Evolutionary conservation across 2,329 filamentous ascomycete genomes (phyloP).

Genomic region (Coniochaeta sp.): DNA sequence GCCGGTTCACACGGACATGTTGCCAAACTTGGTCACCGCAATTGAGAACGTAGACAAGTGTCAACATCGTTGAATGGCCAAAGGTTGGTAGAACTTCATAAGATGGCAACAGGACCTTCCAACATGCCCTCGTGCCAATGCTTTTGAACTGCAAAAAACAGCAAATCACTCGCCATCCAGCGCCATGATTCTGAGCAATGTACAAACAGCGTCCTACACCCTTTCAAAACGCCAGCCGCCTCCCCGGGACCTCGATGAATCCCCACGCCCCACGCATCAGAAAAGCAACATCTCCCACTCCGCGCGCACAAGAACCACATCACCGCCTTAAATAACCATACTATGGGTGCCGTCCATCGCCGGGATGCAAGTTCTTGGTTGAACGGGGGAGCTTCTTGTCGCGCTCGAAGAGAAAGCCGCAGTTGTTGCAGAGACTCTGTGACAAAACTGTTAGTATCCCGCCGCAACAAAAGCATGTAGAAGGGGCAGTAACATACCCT

Average conservation of each 20-base stretch:
- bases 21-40: too few species aligned
- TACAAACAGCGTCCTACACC: neutral
- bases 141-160: neutral
- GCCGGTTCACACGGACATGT: too few species aligned
- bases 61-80: too few species aligned
- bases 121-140: neutral
- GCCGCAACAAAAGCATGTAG: slow-evolving; percentile 6
- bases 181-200: neutral
- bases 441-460: slow-evolving; percentile 13
- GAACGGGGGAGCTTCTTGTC: slow-evolving; percentile 76
- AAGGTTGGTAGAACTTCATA: neutral
- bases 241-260: too few species aligned
- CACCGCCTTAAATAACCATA: neutral
- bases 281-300: neutral
- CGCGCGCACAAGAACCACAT: neutral
- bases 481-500: slow-evolving; percentile 53
- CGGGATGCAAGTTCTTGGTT: slow-evolving; percentile 60
- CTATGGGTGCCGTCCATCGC: slow-evolving; percentile 22
- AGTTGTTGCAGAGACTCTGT: slow-evolving; percentile 87
- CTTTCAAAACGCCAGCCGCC: neutral
- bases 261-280: neutral
- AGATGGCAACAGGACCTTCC: neutral
- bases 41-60: too few species aligned
- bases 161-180: neutral
- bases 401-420: slow-evolving; percentile 81